These are phyloP conservation scores for Beauveria bassiana DNA, from an alignment of 2,329 filamentous ascomycete species.

Conservation along the genomic window DNA sequence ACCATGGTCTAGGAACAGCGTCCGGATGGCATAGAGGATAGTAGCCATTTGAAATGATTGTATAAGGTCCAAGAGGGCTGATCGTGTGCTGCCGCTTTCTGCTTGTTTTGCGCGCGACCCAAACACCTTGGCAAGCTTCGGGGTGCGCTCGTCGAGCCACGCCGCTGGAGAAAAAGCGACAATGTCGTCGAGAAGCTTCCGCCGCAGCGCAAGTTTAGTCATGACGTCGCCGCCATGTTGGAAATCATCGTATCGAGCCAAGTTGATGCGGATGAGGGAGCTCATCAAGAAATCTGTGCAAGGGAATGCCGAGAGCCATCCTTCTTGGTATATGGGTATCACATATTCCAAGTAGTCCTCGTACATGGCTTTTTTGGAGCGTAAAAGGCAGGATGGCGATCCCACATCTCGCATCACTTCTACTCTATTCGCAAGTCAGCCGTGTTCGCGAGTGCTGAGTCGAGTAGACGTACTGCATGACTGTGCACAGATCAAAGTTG, in stretches of 20 bases:
- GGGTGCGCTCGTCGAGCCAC: not conserved
- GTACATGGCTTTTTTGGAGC: not conserved
- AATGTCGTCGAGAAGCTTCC: not conserved
- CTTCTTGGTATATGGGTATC: constrained; percentile 1
- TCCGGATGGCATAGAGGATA: constrained; percentile 11
- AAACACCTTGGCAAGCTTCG: not conserved
- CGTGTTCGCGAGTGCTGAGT: not conserved
- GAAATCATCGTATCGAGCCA: not conserved
- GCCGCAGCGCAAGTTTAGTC: not conserved
- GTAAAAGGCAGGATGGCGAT: not conserved
- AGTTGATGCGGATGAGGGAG: constrained; percentile 1
- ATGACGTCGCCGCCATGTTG: not conserved
- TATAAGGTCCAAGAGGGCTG: constrained; percentile 5
- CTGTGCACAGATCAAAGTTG: constrained; percentile 2
- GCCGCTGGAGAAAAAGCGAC: not conserved
- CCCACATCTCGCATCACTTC: constrained; percentile 8
- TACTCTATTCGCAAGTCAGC: not conserved
- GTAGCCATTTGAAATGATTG: constrained; percentile 2
- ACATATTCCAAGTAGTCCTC: not conserved
- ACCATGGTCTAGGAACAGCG: constrained; percentile 10
- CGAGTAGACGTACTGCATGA: constrained; percentile 6
- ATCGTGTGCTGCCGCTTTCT: not conserved
- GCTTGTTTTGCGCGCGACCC: not conserved
- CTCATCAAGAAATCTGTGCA: constrained; percentile 2
- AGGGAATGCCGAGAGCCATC: not conserved